phyloP scores from a whole-genome alignment of 805 yeast species.

The Kluyveromyces aestuarii region DNA sequence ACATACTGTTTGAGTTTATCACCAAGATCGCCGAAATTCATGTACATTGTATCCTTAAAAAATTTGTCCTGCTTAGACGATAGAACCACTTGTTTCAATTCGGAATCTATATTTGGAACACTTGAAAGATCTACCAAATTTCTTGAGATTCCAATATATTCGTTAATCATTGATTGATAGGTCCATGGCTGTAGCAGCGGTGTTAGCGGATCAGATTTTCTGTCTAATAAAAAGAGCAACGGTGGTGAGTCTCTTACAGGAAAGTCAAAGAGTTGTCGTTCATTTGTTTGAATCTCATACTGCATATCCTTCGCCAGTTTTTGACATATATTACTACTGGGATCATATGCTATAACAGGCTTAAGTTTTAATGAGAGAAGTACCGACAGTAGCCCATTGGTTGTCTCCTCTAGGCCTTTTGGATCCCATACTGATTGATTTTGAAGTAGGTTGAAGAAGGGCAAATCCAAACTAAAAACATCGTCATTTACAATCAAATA shows the following conservation, averaged over 20 bases:
- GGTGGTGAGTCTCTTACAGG: constrained; percentile 60
- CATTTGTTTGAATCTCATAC: constrained; percentile 45
- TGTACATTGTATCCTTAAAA: constrained; percentile 69
- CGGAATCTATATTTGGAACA: constrained; percentile 48
- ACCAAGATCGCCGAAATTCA: constrained; percentile 92
- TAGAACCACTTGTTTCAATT: constrained; percentile 53
- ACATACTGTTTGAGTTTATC: constrained; percentile 81
- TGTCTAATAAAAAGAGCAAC: constrained; percentile 63
- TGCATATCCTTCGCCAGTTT: constrained; percentile 61
- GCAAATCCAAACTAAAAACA: constrained; percentile 42
- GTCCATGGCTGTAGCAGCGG: constrained; percentile 96
- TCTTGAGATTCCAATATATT: constrained; percentile 70
- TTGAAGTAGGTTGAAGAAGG: constrained; percentile 14
- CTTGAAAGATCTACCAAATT: constrained; percentile 64
- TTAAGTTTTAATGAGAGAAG: constrained; percentile 59
- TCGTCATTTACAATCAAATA: constrained; percentile 66
- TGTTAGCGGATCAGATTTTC: constrained; percentile 86
- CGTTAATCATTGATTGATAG: constrained; percentile 95
- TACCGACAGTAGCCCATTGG: constrained; percentile 19
- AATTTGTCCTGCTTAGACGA: constrained; percentile 67
- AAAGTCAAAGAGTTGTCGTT: constrained; percentile 60
- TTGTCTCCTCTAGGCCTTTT: constrained; percentile 15
- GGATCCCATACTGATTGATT: constrained; percentile 23
- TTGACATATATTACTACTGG: constrained; percentile 53
- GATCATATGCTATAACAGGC: constrained; percentile 74